These are phyloP conservation scores for Cordyceps javanica DNA, from an alignment of 2,329 filamentous ascomycete genomes.

Conservation along the genomic window DNA sequence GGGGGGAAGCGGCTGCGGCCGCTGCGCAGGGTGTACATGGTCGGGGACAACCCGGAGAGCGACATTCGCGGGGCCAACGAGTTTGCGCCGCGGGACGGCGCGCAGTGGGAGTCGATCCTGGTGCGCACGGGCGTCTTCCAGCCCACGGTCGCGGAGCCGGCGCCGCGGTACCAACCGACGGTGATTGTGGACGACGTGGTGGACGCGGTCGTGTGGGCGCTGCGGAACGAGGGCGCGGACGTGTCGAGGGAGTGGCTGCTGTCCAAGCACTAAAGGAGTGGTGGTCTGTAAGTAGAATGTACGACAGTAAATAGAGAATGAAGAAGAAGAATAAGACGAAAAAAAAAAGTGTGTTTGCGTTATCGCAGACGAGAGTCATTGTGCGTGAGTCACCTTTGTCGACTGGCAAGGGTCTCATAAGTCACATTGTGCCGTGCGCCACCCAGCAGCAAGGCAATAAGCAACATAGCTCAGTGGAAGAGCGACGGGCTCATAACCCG, in stretches of 20 bases:
- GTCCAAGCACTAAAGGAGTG: not conserved
- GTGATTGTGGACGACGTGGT: conserved; percentile 68
- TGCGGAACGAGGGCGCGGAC: conserved; percentile 48
- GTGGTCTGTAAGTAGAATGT: not conserved
- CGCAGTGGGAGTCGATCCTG: conserved; percentile 71
- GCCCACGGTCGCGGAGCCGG: conserved; percentile 30
- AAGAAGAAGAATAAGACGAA: not conserved
- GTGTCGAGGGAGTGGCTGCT: conserved; percentile 26
- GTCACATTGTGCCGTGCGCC: not conserved
- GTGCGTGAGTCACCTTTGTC: not conserved
- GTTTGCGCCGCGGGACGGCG: conserved; percentile 59
- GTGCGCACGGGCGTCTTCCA: conserved; percentile 75
- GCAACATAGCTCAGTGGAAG: conserved; percentile 15
- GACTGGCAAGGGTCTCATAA: not conserved
- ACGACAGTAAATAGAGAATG: not conserved
- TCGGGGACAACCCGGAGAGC: conserved; percentile 83
- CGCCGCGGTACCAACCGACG: conserved; percentile 55
- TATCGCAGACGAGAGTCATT: not conserved
- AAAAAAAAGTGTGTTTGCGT: too few relatives aligned
- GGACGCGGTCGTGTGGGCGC: conserved; percentile 70
- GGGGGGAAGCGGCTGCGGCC: conserved; percentile 44
- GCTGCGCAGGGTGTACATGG: conserved; percentile 82
- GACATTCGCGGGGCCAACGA: conserved; percentile 85
- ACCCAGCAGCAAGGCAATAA: not conserved
- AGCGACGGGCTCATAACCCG: conserved; percentile 14